Evolutionary conservation across 2,329 filamentous ascomycete genomes (phyloP), one percentile per base, ranked within the genome.

Genomic region (Fusarium albosuccineum): DNA sequence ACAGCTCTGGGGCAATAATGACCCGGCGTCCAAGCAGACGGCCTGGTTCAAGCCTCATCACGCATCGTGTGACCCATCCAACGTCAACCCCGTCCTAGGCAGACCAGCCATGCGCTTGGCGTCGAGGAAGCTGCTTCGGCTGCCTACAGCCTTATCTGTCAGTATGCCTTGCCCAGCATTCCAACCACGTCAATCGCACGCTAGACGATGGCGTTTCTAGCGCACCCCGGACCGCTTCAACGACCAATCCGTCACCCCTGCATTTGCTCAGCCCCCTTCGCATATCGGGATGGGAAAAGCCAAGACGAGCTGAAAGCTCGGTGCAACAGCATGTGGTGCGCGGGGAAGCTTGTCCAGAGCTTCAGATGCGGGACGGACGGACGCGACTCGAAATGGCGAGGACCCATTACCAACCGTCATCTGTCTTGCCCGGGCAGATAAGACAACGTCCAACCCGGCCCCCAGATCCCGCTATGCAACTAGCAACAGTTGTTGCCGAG

Each of bases 221-320:
- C 65, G 59, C 41, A 52, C 52, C 61, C 57, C 41, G 42, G 39
- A 45, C 58, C 40, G 49, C 36, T 50, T 46, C 9, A 48, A 33
- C 49, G 48, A 39, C 66, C 64, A 66, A 66, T 68, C 45, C 53
- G 36, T 49, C 34, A 50, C 36, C 71, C 68, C 57, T 73, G 68
- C 66, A 53, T 61, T 27, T 46, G 53, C 71, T 70, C 63, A 72
- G 70, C 70, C 71, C 40, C 68, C 17, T 39, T 41, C 17, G 66
- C 50, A 46, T 37, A 62, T 46, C 33, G 16, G 26, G 39, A 60
- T 22, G 33, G 60, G 37, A 30, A 57, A 46, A 44, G 65, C 62
- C 57, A 71, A 70, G 61, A 50, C 51, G 39, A 73, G 71, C 69
- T 73, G 71, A 72, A 68, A 56, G 55, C 57, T 53, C 39, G 30